Evolutionary conservation across 1,139 yeast species (phyloP).

Genomic region (Diutina rugosa): DNA sequence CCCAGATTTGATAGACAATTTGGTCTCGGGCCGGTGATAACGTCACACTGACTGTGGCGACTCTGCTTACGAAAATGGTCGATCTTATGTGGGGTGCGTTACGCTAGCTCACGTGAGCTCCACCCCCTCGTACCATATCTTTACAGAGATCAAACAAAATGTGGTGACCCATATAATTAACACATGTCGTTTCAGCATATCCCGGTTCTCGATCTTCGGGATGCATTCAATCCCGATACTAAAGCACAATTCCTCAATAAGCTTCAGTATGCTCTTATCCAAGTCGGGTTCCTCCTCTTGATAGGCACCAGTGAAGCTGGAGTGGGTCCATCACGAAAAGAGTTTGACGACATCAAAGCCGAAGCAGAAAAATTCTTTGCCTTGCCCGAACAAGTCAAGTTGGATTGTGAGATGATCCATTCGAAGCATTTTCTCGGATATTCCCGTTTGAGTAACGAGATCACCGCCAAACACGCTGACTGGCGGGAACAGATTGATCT

Average conservation of each 20-base stretch:
- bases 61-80: neutral
- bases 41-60: neutral
- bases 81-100: neutral
- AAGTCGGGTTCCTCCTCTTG: constrained; percentile 49
- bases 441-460: constrained; percentile 52
- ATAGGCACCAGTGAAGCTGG: constrained; percentile 20
- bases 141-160: neutral
- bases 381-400: constrained; percentile 39
- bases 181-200: constrained; percentile 7
- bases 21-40: too few relatives aligned
- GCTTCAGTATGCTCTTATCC: constrained; percentile 41
- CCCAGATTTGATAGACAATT: too few relatives aligned
- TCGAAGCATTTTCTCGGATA: constrained; percentile 61
- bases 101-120: neutral
- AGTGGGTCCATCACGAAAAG: constrained; percentile 21
- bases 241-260: constrained; percentile 30
- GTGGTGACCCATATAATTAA: neutral
- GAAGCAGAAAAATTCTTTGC: constrained; percentile 38
- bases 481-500: constrained; percentile 61
- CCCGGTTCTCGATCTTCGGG: constrained; percentile 22
- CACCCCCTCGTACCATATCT: neutral
- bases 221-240: constrained; percentile 22
- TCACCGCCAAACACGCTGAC: constrained; percentile 46
- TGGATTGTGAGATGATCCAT: constrained; percentile 43
- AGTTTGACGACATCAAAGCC: constrained; percentile 25